Evolutionary conservation across 1,139 yeast genomes (phyloP).

Genomic region (Geotrichum klebahnii): DNA sequence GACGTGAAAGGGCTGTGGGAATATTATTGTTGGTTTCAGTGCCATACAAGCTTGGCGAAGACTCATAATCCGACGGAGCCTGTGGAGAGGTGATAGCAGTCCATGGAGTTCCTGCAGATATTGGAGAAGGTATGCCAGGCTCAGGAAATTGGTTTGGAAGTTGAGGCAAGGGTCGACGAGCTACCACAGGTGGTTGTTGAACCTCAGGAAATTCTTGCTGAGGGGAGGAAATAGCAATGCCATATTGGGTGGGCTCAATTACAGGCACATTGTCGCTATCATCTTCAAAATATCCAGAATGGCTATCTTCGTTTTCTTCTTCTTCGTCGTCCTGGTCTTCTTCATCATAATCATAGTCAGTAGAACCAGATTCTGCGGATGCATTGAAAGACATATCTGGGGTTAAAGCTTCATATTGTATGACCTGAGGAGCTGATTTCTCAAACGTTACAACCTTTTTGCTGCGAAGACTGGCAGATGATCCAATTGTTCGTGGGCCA

Average conservation of each 20-base stretch:
- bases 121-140: constrained; percentile 8
- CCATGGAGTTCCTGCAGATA: constrained; percentile 13
- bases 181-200: background rate
- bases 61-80: background rate
- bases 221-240: constrained; percentile 30
- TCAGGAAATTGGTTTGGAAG: constrained; percentile 10
- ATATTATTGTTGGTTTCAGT: background rate
- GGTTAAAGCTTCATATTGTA: constrained; percentile 44
- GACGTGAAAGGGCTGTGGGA: constrained; percentile 1
- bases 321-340: constrained; percentile 29
- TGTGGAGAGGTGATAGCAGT: constrained; percentile 8
- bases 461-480: constrained; percentile 19
- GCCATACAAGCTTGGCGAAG: background rate
- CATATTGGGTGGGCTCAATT: constrained; percentile 29
- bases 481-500: constrained; percentile 33
- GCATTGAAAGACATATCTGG: constrained; percentile 41
- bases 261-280: constrained; percentile 26
- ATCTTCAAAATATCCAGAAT: constrained; percentile 32
- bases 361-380: constrained; percentile 21
- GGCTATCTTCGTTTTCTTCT: constrained; percentile 26
- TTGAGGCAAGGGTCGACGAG: constrained; percentile 20
- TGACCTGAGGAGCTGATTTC: constrained; percentile 38
- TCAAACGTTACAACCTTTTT: constrained; percentile 39
- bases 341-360: constrained; percentile 27
- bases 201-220: constrained; percentile 18